Conservation (phyloP, 306 rosid species). For the Prunus armeniaca region DNA sequence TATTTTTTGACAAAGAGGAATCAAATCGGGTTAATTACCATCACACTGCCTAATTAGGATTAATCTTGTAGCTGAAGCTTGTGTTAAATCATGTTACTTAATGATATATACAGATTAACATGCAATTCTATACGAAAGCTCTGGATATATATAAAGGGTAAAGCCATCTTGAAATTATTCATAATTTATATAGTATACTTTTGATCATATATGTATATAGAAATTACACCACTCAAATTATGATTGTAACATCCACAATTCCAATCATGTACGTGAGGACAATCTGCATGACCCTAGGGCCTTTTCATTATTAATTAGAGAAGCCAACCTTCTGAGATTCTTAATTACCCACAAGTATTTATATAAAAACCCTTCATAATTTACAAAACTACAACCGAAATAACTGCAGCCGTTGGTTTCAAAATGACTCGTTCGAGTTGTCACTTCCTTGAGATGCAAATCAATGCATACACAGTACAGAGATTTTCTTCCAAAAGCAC, state of each 20-base stretch:
- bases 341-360: neutral
- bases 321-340: neutral
- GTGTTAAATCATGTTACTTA: neutral
- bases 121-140: conserved; percentile 12
- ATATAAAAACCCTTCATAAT: too few relatives aligned
- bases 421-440: neutral
- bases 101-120: neutral
- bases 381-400: neutral
- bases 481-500: conserved; percentile 22
- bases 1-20: neutral
- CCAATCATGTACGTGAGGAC: neutral
- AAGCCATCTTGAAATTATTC: neutral
- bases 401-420: neutral
- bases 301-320: neutral
- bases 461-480: neutral
- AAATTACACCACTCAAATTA: neutral
- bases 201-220: neutral
- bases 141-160: conserved; percentile 1
- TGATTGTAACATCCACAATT: neutral
- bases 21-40: too few relatives aligned
- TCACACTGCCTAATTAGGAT: too few relatives aligned
- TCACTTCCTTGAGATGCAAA: neutral
- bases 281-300: neutral
- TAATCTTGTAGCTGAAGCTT: conserved; percentile 24
- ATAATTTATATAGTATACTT: neutral